Base-by-base conservation (phyloP, 768 basidiomycete genomes). In the Galerina sulciceps region DNA sequence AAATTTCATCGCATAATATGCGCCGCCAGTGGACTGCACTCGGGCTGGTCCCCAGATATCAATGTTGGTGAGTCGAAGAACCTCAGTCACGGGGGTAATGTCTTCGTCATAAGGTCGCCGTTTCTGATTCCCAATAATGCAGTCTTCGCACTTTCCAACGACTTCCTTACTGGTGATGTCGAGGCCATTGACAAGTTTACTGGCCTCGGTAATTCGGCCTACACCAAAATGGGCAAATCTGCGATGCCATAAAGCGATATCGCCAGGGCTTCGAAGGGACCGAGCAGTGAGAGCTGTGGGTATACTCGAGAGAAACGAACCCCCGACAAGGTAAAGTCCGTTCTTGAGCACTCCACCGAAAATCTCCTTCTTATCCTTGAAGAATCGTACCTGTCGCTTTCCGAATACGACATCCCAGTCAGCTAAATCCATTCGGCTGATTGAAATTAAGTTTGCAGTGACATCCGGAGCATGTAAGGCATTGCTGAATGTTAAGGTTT, bases 61-160 rank as follows among this genome's bases (percentile, higher is more conserved):
- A 13, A 57, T 57, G 20, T 54, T 40, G 10, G 51, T 52, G 13
- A 48, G 40, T n/a, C 9, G 10, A 2, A 54, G 15, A 1, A 55
- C 13, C 14, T 54, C 40, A 1, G 6, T 37, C 10, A 36, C 53
- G 1, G 41, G 54, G 0, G 18, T 35, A 1, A 63, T 17, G 1
- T 20, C 9, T 5, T 46, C 49, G 50, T 59, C 57, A 22, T 59
- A 63, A n/a, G 57, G 43, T 1, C 47, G 53, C 10, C 36, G 53
- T n/a, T 54, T 55, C 37, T 55, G 53, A 8, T 63, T 63, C 10
- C 42, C 61, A 5, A 59, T n/a, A 1, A 63, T 59, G 38, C 61
- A 63, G 34, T 63, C 61, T 22, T 63, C 57, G 31, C 61, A 63
- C 14, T 48, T 43, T 3, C 61, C 61, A 4, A 17, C 4, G 0